Percentiles rank a stretch among this genome's conserved stretches.
These are phyloP conservation scores for Melaleuca quinquenervia DNA, from an alignment of 345 rosid species.

Conservation along the genomic window DNA sequence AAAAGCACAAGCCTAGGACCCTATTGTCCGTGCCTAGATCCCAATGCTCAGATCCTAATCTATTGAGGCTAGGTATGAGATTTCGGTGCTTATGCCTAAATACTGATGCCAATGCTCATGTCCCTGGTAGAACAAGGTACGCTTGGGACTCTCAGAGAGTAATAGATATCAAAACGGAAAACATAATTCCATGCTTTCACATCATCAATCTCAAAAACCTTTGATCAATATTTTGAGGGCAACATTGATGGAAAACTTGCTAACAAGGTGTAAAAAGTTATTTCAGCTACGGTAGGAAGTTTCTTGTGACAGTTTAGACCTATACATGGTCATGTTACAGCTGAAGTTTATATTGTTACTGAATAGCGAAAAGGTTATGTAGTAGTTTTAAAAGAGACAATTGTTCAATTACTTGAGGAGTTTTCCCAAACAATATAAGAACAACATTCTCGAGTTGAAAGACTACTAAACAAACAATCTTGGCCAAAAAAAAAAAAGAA, in stretches of 20 bases:
- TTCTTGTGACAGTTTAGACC: neutral
- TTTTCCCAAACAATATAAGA: neutral
- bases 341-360: neutral
- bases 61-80: no score
- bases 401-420: neutral
- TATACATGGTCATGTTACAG: neutral
- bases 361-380: neutral
- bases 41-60: no score
- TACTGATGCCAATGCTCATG: no score
- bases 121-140: no score
- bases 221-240: neutral
- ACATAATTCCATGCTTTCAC: slow-evolving; percentile 78
- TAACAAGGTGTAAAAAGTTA: neutral
- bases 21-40: no score
- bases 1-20: no score
- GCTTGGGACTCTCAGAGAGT: no score
- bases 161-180: slow-evolving; percentile 55
- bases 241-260: neutral
- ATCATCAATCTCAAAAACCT: slow-evolving; percentile 86
- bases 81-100: no score
- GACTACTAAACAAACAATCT: no score
- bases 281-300: neutral
- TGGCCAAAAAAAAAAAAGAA: no score
- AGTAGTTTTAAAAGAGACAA: neutral
- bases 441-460: no score